These are phyloP conservation scores for Globisporangium middletonii DNA, from an alignment of 352 stramenopile genomes.

Conservation along the genomic window DNA sequence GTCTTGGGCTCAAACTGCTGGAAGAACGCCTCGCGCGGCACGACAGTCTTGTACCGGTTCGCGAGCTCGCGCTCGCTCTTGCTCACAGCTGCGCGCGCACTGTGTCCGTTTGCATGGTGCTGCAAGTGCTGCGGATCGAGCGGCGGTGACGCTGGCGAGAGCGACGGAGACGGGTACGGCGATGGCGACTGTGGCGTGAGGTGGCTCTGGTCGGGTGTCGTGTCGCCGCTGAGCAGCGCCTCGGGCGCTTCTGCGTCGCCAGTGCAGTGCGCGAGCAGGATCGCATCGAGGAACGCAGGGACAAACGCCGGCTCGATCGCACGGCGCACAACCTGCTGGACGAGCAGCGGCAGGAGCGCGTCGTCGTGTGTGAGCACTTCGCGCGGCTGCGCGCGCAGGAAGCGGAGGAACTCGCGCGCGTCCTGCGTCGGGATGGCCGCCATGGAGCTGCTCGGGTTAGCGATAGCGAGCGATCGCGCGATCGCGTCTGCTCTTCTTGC, in stretches of 20 bases:
- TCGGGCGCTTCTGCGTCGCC: conserved; percentile 4
- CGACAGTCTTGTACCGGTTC: conserved; percentile 9
- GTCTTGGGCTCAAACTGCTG: conserved; percentile 50
- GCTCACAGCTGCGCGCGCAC: conserved; percentile 1
- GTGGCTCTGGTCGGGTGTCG: conserved; percentile 9
- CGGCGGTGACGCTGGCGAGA: conserved; percentile 12
- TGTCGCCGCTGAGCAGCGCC: conserved; percentile 6
- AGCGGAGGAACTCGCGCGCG: conserved; percentile 13
- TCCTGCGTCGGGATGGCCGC: conserved; percentile 15
- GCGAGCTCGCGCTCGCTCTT: conserved; percentile 8
- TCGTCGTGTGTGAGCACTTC: conserved; percentile 9
- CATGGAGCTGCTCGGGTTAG: conserved; percentile 2
- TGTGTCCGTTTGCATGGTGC: conserved; percentile 1
- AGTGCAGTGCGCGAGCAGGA: conserved; percentile 33
- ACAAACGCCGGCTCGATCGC: conserved; percentile 21
- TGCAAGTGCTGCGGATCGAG: conserved; percentile 10
- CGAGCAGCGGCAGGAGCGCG: conserved; percentile 10
- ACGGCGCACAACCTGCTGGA: conserved; percentile 15
- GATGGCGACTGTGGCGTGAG: conserved; percentile 13
- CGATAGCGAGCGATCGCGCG: not conserved
- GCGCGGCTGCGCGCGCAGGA: conserved; percentile 14
- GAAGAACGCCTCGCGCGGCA: conserved; percentile 53
- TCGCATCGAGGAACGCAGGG: conserved; percentile 37
- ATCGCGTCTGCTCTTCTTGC: not conserved
- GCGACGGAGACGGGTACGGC: conserved; percentile 13